Evolutionary conservation across 2,329 filamentous ascomycete species (phyloP).

Genomic region (Colletotrichum limetticola): DNA sequence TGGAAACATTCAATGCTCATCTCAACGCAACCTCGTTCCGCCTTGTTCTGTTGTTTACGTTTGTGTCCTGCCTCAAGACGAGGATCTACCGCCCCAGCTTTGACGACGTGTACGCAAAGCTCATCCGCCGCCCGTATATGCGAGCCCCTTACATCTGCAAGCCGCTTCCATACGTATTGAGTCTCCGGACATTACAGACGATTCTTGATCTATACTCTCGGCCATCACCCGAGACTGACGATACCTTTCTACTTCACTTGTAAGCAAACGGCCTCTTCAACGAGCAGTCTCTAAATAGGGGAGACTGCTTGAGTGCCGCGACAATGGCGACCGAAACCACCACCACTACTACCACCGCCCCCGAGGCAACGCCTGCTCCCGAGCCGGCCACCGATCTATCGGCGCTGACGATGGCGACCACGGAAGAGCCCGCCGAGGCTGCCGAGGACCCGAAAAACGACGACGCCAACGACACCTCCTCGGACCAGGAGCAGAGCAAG

Average conservation of each 20-base stretch:
- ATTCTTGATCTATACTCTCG: neutral
- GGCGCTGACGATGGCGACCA: constrained; percentile 11
- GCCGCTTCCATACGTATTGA: constrained; percentile 9
- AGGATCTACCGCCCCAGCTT: constrained; percentile 4
- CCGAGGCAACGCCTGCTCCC: constrained; percentile 13
- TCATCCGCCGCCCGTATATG: constrained; percentile 10
- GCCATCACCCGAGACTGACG: neutral
- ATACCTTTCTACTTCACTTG: neutral
- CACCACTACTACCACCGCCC: constrained; percentile 9
- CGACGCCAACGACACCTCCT: constrained; percentile 25
- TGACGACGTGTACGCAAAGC: neutral
- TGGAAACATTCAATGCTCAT: constrained; percentile 36
- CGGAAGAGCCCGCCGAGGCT: constrained; percentile 8
- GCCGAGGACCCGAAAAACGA: constrained; percentile 19
- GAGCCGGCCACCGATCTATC: constrained; percentile 23
- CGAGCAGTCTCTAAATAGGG: constrained; percentile 26
- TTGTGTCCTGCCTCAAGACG: constrained; percentile 18
- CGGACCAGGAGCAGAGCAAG: constrained; percentile 33
- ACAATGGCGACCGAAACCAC: constrained; percentile 27
- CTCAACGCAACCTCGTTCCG: constrained; percentile 33
- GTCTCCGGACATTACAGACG: neutral
- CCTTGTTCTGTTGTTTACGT: constrained; percentile 30
- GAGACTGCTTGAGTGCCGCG: constrained; percentile 17
- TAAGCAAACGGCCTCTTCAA: constrained; percentile 2
- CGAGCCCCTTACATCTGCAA: constrained; percentile 11